Conservation (phyloP, 2,329 filamentous ascomycete genomes). For the Arthrobotrys musiformis region DNA sequence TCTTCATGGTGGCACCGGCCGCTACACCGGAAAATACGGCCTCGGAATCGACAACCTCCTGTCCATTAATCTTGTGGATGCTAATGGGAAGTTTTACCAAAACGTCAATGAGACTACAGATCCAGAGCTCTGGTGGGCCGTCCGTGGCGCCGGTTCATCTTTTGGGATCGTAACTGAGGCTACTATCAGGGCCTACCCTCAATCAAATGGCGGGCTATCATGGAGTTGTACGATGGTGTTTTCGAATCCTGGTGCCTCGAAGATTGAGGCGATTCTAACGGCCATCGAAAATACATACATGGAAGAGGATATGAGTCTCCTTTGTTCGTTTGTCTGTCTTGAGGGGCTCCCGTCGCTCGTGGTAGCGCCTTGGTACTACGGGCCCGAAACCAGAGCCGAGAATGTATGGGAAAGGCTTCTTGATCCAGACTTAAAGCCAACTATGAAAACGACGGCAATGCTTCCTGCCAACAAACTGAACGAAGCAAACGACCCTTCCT, state of each 20-base stretch:
- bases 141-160: constrained; percentile 63
- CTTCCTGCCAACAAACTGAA: constrained; percentile 57
- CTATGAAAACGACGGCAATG: constrained; percentile 48
- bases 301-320: neutral
- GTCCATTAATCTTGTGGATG: constrained; percentile 63
- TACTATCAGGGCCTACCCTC: constrained; percentile 61
- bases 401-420: constrained; percentile 57
- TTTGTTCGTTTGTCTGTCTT: neutral
- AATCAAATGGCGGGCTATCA: constrained; percentile 31
- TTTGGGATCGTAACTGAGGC: constrained; percentile 65
- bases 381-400: constrained; percentile 47
- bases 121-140: constrained; percentile 64
- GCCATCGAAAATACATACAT: neutral
- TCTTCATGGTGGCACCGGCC: constrained; percentile 46
- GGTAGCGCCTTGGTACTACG: constrained; percentile 21
- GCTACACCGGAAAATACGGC: constrained; percentile 57
- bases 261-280: neutral
- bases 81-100: constrained; percentile 62
- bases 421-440: constrained; percentile 54
- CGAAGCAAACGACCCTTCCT: constrained; percentile 6
- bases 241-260: constrained; percentile 28
- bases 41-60: constrained; percentile 64
- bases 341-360: neutral
- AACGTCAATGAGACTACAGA: constrained; percentile 56
- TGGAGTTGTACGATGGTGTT: constrained; percentile 60